Conservation (phyloP, 805 yeast genomes). For the Pichia cephalocereana region DNA sequence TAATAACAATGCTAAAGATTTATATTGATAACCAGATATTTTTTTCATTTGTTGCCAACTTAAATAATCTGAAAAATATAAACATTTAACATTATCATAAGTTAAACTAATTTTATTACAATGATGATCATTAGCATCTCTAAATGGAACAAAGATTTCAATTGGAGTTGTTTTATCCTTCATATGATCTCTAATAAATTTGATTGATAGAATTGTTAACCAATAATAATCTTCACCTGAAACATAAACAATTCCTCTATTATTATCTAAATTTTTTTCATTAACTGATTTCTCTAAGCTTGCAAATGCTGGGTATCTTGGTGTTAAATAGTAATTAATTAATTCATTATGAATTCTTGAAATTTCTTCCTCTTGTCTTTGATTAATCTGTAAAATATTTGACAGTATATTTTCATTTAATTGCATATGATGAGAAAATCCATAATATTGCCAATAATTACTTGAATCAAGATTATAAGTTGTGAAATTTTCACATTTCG, state of each 20-base stretch:
- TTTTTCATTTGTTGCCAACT: constrained; percentile 18
- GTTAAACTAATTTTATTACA: constrained; percentile 34
- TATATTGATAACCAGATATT: constrained; percentile 15
- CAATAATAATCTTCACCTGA: constrained; percentile 23
- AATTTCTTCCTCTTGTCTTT: constrained; percentile 20
- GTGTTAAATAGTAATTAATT: constrained; percentile 11
- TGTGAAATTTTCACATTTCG: constrained; percentile 20
- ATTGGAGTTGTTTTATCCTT: constrained; percentile 29
- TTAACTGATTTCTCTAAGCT: constrained; percentile 6
- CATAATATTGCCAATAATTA: constrained; percentile 25
- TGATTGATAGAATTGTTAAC: constrained; percentile 24
- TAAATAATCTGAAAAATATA: constrained; percentile 29
- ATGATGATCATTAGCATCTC: constrained; percentile 34
- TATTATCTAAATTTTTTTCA: constrained; percentile 5
- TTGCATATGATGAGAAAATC: constrained; percentile 18
- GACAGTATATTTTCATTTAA: constrained; percentile 15
- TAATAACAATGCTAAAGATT: constrained; percentile 26
- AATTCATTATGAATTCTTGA: constrained; percentile 14
- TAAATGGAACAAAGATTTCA: constrained; percentile 38
- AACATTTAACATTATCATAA: constrained; percentile 32
- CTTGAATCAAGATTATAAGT: constrained; percentile 15
- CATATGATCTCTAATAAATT: constrained; percentile 21
- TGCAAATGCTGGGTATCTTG: constrained; percentile 9
- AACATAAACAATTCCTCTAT: constrained; percentile 23
- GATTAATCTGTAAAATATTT: constrained; percentile 15